Evolutionary conservation across 352 stramenopile genomes (phyloP).

Genomic region (Pythium sukuiense): DNA sequence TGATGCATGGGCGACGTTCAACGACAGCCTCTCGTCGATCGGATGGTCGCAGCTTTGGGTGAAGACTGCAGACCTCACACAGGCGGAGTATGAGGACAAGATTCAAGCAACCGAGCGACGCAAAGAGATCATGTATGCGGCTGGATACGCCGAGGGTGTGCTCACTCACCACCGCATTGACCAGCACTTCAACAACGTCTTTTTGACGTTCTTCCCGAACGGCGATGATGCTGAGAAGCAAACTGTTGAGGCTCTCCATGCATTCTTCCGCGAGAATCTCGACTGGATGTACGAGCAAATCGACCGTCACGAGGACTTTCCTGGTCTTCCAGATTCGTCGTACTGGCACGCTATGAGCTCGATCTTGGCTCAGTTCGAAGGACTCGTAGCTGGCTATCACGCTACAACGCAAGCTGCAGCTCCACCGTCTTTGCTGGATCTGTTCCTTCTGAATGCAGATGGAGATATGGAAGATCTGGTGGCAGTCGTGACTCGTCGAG

Average conservation of each 20-base stretch:
- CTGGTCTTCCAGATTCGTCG: constrained; percentile 19
- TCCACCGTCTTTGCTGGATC: constrained; percentile 35
- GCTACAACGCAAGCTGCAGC: constrained; percentile 22
- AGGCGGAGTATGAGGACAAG: constrained; percentile 25
- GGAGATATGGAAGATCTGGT: constrained; percentile 61
- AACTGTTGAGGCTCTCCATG: constrained; percentile 29
- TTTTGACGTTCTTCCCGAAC: constrained; percentile 48
- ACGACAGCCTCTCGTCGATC: constrained; percentile 46
- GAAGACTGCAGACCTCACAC: constrained; percentile 31
- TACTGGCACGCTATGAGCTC: constrained; percentile 43
- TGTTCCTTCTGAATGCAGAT: constrained; percentile 58
- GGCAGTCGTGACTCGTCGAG: constrained; percentile 27
- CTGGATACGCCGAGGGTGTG: constrained; percentile 54
- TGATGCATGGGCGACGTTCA: constrained; percentile 48
- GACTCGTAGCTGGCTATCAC: constrained; percentile 46
- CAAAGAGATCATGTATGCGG: constrained; percentile 47
- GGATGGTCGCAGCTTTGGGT: constrained; percentile 64
- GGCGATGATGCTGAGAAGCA: constrained; percentile 32
- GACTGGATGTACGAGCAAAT: constrained; percentile 47
- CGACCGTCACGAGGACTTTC: constrained; percentile 19
- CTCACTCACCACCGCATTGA: constrained; percentile 68
- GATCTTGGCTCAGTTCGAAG: constrained; percentile 52
- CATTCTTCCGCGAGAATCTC: constrained; percentile 48
- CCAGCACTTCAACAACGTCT: constrained; percentile 60
- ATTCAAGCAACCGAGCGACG: constrained; percentile 17